Evolutionary conservation across 805 yeast species (phyloP).

Genomic region (Starmerella cellae): DNA sequence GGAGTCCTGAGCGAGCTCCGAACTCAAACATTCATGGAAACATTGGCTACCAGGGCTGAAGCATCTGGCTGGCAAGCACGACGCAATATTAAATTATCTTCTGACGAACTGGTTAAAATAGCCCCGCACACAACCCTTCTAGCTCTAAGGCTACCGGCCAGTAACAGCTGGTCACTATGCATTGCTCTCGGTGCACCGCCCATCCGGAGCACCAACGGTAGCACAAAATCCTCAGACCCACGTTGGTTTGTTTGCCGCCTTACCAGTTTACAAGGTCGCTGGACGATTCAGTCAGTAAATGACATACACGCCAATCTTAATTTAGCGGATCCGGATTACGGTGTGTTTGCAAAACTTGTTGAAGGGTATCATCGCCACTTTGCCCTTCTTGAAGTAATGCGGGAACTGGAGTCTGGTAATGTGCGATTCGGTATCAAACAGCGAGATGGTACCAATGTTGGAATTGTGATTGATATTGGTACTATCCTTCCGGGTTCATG

Average conservation of each 20-base stretch:
- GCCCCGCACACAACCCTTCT: conserved; percentile 21
- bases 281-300: conserved; percentile 20
- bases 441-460: conserved; percentile 7
- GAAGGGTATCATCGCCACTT: conserved; percentile 22
- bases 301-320: conserved; percentile 6
- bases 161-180: conserved; percentile 31
- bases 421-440: conserved; percentile 15
- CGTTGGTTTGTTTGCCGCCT: conserved; percentile 21
- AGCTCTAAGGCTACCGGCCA: conserved; percentile 26
- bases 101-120: conserved; percentile 34
- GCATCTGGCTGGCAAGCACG: conserved; percentile 61
- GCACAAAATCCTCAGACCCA: neutral
- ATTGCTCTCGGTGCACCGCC: conserved; percentile 21
- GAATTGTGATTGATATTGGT: conserved; percentile 16
- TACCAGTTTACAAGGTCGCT: conserved; percentile 16
- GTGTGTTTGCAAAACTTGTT: conserved; percentile 21
- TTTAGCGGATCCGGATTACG: conserved; percentile 23
- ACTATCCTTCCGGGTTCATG: conserved; percentile 12
- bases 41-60: conserved; percentile 38
- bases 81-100: conserved; percentile 38
- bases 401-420: conserved; percentile 22
- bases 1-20: conserved; percentile 35
- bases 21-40: conserved; percentile 37
- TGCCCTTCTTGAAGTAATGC: conserved; percentile 24
- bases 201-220: conserved; percentile 15